These are phyloP conservation scores for Mycena vulgaris DNA, from an alignment of 768 basidiomycete genomes.

Conservation along the genomic window DNA sequence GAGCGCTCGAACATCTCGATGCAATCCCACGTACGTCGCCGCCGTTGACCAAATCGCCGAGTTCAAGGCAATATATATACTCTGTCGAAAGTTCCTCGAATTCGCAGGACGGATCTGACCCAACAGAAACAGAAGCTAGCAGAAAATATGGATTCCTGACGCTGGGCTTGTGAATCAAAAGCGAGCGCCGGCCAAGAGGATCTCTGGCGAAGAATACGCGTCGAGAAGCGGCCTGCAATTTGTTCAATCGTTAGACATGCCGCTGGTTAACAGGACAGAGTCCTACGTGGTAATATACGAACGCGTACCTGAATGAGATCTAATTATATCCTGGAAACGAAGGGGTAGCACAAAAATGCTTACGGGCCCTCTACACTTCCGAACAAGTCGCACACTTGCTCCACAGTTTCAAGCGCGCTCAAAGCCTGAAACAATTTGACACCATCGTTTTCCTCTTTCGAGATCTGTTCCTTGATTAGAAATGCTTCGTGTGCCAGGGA, in stretches of 20 bases:
- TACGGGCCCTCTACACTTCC: conserved; percentile 86
- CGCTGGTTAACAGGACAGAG: conserved; percentile 7
- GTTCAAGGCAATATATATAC: conserved; percentile 68
- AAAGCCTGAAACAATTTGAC: conserved; percentile 61
- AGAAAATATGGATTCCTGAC: conserved; percentile 65
- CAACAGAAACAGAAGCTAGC: conserved; percentile 77
- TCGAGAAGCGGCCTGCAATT: conserved; percentile 55
- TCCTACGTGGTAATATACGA: conserved; percentile 83
- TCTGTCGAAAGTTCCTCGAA: conserved; percentile 77
- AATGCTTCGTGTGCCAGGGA: neutral
- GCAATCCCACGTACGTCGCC: conserved; percentile 34
- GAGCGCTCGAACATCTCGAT: neutral
- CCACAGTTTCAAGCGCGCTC: conserved; percentile 46
- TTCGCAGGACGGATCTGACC: conserved; percentile 58
- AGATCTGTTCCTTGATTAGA: conserved; percentile 59
- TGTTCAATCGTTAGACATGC: neutral
- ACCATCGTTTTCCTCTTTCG: conserved; percentile 80
- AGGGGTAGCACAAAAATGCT: conserved; percentile 46
- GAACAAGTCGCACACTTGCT: conserved; percentile 67
- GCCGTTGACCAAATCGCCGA: conserved; percentile 43
- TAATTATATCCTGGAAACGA: neutral
- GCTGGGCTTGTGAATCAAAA: conserved; percentile 78
- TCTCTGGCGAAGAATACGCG: conserved; percentile 84
- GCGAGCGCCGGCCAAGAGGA: conserved; percentile 89
- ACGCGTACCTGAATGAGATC: conserved; percentile 72